Conservation (phyloP, 2,329 filamentous ascomycete genomes). For the Elsinoe necatrix region DNA sequence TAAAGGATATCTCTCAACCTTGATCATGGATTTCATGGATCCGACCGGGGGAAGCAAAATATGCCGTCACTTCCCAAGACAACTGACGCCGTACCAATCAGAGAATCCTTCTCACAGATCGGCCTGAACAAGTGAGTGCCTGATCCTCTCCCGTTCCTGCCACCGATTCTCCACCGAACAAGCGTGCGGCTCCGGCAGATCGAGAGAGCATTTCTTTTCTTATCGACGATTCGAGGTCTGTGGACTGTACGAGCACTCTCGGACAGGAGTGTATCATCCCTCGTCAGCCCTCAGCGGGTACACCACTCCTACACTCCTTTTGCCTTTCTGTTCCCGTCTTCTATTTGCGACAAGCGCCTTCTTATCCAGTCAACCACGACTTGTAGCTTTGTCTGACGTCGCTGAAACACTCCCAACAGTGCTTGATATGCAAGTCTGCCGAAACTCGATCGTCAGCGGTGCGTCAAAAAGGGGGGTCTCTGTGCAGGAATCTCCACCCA, state of each 20-base stretch:
- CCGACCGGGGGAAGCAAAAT: background rate
- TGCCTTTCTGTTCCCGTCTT: conserved; percentile 9
- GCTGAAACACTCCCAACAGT: conserved; percentile 58
- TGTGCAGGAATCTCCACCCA: background rate
- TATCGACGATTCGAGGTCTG: background rate
- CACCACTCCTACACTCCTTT: background rate
- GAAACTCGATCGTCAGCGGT: conserved; percentile 13
- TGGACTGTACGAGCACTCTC: background rate
- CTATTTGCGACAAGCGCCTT: conserved; percentile 23
- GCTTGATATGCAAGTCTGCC: conserved; percentile 59
- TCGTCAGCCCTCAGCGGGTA: background rate
- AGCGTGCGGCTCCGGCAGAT: conserved; percentile 10
- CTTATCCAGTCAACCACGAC: conserved; percentile 61
- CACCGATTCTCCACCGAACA: conserved; percentile 10
- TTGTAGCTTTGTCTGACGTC: conserved; percentile 62
- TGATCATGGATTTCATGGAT: background rate
- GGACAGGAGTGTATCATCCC: conserved; percentile 12
- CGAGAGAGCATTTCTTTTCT: conserved; percentile 10
- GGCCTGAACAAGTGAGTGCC: background rate
- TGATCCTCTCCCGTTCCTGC: conserved; percentile 6
- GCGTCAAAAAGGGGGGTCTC: background rate
- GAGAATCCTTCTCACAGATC: background rate
- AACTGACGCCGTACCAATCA: background rate
- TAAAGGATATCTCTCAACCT: background rate
- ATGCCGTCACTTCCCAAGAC: conserved; percentile 4